Percentiles rank a stretch among this genome's conserved stretches.
Evolutionary conservation across 768 basidiomycete species (phyloP).

Genomic region (Tubosaeta sp.): DNA sequence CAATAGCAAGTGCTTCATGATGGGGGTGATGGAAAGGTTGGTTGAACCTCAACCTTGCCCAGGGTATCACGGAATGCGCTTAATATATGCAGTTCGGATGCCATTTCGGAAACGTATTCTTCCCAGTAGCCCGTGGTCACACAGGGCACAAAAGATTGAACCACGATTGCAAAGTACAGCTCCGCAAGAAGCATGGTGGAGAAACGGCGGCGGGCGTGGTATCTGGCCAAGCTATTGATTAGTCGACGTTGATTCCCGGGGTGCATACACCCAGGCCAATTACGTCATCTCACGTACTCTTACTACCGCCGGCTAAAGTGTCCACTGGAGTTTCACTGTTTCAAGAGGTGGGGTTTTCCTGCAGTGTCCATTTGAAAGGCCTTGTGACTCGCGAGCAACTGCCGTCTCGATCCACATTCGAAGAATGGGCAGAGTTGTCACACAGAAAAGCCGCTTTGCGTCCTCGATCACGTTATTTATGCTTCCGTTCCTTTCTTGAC

Average conservation of each 20-base stretch:
- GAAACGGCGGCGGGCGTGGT: neutral
- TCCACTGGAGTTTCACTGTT: no score
- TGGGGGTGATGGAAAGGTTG: neutral
- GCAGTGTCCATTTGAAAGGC: neutral
- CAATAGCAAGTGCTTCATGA: constrained; percentile 19
- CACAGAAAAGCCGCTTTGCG: neutral
- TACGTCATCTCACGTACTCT: no score
- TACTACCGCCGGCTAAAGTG: no score
- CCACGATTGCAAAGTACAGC: neutral
- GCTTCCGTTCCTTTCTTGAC: neutral
- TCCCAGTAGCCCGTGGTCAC: constrained; percentile 3
- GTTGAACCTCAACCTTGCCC: neutral
- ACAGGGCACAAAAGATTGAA: neutral
- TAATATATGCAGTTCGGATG: constrained; percentile 9
- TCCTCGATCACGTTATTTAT: neutral
- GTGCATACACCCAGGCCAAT: no score
- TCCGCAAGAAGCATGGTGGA: neutral
- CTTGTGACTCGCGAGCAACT: no score
- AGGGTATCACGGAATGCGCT: neutral
- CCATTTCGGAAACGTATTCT: neutral
- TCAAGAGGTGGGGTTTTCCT: no score
- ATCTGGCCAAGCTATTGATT: neutral
- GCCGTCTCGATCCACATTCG: no score
- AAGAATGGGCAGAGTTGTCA: no score
- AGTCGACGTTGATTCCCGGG: no score